Evolutionary conservation across 495 filamentous ascomycete species (phyloP).

Genomic region (Penicillium verhagenii): DNA sequence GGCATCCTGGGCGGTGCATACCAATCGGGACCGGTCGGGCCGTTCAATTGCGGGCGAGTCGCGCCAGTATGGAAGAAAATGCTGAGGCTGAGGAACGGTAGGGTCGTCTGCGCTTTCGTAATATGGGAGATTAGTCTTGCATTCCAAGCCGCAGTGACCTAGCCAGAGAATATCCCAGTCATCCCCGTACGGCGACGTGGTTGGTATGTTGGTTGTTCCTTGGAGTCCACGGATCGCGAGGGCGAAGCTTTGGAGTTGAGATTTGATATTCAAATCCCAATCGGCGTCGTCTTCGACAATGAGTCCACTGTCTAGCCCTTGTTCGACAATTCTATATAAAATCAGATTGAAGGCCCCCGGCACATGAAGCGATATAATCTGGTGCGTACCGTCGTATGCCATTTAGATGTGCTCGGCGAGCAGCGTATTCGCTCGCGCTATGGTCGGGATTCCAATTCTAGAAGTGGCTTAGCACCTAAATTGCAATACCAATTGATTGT

Average conservation of each 20-base stretch:
- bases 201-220: neutral
- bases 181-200: slow-evolving; percentile 43
- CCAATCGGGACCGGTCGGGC: slow-evolving; percentile 2
- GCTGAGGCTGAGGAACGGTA: slow-evolving; percentile 1
- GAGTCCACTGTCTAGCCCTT: slow-evolving; percentile 29
- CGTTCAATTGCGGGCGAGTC: neutral
- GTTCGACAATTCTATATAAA: slow-evolving; percentile 6
- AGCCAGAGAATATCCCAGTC: slow-evolving; percentile 57
- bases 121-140: slow-evolving; percentile 11
- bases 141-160: slow-evolving; percentile 46
- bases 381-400: neutral
- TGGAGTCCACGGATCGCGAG: slow-evolving; percentile 11
- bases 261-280: slow-evolving; percentile 48
- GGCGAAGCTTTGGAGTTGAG: slow-evolving; percentile 47
- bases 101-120: slow-evolving; percentile 18
- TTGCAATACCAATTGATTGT: neutral
- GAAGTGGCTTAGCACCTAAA: neutral
- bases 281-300: slow-evolving; percentile 55
- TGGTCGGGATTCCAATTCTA: neutral
- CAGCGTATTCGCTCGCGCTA: neutral
- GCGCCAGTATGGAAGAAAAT: neutral
- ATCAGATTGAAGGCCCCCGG: neutral
- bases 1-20: neutral
- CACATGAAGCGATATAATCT: slow-evolving; percentile 4
- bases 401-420: neutral